Evolutionary conservation across 1,284 basidiomycete species (phyloP), one percentile per base, ranked within the genome.

Genomic region (Apiotrichum gamsii): DNA sequence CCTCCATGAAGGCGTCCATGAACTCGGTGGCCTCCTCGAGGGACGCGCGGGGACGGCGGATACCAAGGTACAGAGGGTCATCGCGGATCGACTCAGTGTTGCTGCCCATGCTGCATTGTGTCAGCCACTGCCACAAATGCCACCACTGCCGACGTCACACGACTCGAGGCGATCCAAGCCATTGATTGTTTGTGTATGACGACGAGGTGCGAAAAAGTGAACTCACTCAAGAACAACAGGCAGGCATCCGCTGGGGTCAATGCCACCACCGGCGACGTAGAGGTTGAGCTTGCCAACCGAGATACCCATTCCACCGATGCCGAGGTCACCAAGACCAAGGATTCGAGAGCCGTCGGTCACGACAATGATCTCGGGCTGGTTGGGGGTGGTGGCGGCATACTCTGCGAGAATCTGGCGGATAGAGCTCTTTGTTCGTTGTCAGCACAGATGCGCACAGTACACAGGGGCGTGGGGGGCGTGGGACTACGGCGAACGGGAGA

Each of bases 291-390:
- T 96, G 36, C 91, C 91, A 52, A 94, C 86, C 18, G 86, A 82
- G 62, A 96, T 96, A 3, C 89, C 89, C 83, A 94, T 87, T 31
- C 75, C 75, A 40, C 74, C 75, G 33, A 75, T 62, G 16, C 78
- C 78, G 18, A 95, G 81, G 67, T 96, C 93, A 29, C 93, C 93
- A 24, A 97, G 75, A 54, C 93, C 91, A 21, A 96, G 80, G 59
- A 96, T 94, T 47, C 91, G 83, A 15, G 87, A 90, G 74, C 90
- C 91, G 72, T 95, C 91, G 2, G 87, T 90, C 15, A 90, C 87
- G 36, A 91, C 87, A 49, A 82, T 81, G 56, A 90, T 90, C 37
- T 87, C 79, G 18, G 86, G 85, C 35, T 86, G 81, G 43, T 81
- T 75, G 46, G 80, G 72, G 49, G 79, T 80, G 9, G 84, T 59